phyloP scores from a whole-genome alignment of 768 basidiomycete genomes.

The Scleroderma bovista region DNA sequence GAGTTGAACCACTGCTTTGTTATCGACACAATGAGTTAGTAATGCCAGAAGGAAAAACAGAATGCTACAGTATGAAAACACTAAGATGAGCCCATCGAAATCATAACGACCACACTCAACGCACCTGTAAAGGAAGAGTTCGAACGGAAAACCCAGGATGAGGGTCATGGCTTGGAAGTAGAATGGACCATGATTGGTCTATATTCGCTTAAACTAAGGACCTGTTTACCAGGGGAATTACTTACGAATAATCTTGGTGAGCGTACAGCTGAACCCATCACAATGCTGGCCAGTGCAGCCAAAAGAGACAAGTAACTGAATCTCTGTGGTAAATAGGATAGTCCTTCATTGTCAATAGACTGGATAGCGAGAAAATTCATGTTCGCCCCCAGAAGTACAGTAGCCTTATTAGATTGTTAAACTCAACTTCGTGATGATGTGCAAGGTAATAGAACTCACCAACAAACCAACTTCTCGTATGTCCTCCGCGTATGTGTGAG shows the following conservation, averaged over 20 bases:
- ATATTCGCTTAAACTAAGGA: neutral
- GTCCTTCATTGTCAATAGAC: constrained; percentile 15
- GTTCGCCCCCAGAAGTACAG: constrained; percentile 46
- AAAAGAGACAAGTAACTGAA: neutral
- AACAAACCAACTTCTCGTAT: neutral
- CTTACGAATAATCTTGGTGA: neutral
- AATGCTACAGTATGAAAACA: neutral
- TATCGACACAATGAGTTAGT: neutral
- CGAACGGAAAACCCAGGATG: neutral
- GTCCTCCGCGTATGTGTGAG: neutral
- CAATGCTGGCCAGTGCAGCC: neutral
- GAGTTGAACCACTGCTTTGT: neutral
- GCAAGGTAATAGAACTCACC: neutral
- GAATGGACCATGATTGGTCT: neutral
- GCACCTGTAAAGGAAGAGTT: neutral
- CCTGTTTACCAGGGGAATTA: no score
- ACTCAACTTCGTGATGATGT: neutral
- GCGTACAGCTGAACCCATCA: neutral
- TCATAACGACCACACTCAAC: neutral
- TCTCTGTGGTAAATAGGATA: neutral
- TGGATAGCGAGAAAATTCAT: constrained; percentile 50
- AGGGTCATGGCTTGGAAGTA: neutral
- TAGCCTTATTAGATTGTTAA: constrained; percentile 36
- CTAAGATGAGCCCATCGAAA: neutral
- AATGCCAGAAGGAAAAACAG: neutral